Percentiles rank a stretch among this genome's conserved stretches.
phyloP scores from a whole-genome alignment of 768 basidiomycete species.

The Suillus plorans region DNA sequence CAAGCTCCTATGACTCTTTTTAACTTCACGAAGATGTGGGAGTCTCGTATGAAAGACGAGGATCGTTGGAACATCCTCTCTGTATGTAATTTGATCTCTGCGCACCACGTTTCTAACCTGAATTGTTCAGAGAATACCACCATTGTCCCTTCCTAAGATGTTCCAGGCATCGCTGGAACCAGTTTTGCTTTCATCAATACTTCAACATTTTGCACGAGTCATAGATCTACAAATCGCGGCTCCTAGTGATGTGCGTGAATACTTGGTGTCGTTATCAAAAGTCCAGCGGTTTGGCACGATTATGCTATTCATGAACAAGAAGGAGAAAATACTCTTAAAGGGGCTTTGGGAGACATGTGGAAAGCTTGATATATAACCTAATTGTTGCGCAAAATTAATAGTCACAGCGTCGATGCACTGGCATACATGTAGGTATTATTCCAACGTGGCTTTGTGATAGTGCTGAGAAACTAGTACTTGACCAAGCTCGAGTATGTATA shows the following conservation, averaged over 20 bases:
- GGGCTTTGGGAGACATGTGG: constrained; percentile 46
- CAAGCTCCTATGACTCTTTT: constrained; percentile 50
- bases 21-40: constrained; percentile 65
- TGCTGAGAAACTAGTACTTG: background rate
- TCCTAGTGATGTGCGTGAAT: constrained; percentile 35
- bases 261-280: constrained; percentile 50
- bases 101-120: background rate
- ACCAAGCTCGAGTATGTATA: background rate
- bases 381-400: background rate
- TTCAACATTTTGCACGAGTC: constrained; percentile 46
- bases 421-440: background rate
- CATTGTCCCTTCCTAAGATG: constrained; percentile 54
- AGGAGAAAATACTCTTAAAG: constrained; percentile 51
- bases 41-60: constrained; percentile 35
- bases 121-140: constrained; percentile 48
- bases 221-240: constrained; percentile 19
- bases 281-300: constrained; percentile 67
- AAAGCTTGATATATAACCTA: background rate
- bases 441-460: background rate
- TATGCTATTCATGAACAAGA: constrained; percentile 55
- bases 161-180: constrained; percentile 76
- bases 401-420: background rate
- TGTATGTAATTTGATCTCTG: constrained; percentile 38
- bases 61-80: constrained; percentile 59
- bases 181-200: constrained; percentile 52